Conservation (phyloP, 2,329 filamentous ascomycete genomes). For the Beauveria sp. region DNA sequence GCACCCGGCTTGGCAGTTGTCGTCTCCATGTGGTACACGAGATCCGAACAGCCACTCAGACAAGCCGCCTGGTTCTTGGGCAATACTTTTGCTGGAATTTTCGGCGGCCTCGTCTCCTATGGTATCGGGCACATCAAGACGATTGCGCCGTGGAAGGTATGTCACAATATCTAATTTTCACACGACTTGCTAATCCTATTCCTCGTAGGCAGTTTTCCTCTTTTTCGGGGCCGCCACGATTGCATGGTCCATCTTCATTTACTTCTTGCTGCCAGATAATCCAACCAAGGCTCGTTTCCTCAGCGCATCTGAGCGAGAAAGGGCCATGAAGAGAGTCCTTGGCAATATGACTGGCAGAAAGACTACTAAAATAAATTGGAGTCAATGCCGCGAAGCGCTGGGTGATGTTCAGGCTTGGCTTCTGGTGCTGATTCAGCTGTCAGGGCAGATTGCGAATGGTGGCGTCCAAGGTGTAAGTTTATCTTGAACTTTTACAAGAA, state of each 20-base stretch:
- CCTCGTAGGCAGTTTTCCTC: slow-evolving; percentile 4
- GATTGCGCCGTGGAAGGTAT: neutral
- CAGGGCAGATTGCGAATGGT: slow-evolving; percentile 23
- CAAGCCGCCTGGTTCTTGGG: slow-evolving; percentile 22
- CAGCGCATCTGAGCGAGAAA: slow-evolving; percentile 51
- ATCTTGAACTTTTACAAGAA: slow-evolving; percentile 5
- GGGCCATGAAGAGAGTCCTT: slow-evolving; percentile 59
- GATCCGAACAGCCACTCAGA: slow-evolving; percentile 20
- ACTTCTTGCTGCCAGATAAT: neutral
- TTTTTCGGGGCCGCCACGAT: slow-evolving; percentile 5
- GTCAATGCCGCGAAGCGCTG: neutral
- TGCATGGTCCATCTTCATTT: slow-evolving; percentile 2
- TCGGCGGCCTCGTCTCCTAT: slow-evolving; percentile 19
- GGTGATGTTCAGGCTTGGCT: neutral
- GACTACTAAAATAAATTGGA: neutral
- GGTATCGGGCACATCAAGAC: slow-evolving; percentile 18
- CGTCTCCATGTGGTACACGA: slow-evolving; percentile 28
- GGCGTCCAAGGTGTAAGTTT: slow-evolving; percentile 19
- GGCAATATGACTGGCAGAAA: slow-evolving; percentile 41
- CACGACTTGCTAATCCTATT: neutral
- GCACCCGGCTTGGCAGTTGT: slow-evolving; percentile 24
- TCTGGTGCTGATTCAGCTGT: slow-evolving; percentile 17
- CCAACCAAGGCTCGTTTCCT: slow-evolving; percentile 39
- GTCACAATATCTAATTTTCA: neutral
- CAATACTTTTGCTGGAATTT: slow-evolving; percentile 18